Conservation (phyloP, 345 rosid genomes). For the Gossypium australe region DNA sequence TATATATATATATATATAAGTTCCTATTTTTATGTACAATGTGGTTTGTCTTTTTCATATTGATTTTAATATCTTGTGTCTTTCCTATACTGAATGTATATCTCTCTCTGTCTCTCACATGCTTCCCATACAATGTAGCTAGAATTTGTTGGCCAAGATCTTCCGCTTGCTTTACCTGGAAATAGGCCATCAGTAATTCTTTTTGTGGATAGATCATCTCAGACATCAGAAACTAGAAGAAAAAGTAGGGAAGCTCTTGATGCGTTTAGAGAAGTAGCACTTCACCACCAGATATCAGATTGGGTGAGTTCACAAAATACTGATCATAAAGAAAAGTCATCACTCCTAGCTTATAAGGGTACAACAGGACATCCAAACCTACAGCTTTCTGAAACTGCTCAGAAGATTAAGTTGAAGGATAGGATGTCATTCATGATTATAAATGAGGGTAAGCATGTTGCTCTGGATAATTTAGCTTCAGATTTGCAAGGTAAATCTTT, state of each 20-base stretch:
- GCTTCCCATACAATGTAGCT: conserved; percentile 43
- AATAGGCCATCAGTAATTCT: conserved; percentile 69
- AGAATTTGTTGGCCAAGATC: conserved; percentile 43
- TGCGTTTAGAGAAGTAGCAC: conserved; percentile 58
- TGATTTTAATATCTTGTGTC: not conserved
- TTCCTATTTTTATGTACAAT: not conserved
- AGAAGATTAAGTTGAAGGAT: conserved; percentile 44
- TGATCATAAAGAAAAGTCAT: conserved; percentile 28
- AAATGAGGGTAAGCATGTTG: conserved; percentile 55
- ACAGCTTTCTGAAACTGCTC: conserved; percentile 32
- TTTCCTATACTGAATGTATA: not conserved
- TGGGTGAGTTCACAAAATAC: conserved; percentile 23
- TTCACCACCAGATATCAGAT: conserved; percentile 32
- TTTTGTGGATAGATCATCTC: conserved; percentile 78
- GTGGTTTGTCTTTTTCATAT: not conserved
- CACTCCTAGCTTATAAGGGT: conserved; percentile 30
- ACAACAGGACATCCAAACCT: conserved; percentile 40
- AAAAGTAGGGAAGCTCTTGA: conserved; percentile 61
- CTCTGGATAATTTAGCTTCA: conserved; percentile 43
- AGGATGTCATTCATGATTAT: conserved; percentile 67
- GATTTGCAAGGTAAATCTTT: conserved; percentile 61
- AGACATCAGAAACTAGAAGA: conserved; percentile 44
- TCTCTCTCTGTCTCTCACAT: not conserved
- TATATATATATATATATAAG: conserved; percentile 9
- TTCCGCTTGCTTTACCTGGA: conserved; percentile 53